phyloP scores from a whole-genome alignment of 768 basidiomycete genomes.

The Galerina sulciceps region DNA sequence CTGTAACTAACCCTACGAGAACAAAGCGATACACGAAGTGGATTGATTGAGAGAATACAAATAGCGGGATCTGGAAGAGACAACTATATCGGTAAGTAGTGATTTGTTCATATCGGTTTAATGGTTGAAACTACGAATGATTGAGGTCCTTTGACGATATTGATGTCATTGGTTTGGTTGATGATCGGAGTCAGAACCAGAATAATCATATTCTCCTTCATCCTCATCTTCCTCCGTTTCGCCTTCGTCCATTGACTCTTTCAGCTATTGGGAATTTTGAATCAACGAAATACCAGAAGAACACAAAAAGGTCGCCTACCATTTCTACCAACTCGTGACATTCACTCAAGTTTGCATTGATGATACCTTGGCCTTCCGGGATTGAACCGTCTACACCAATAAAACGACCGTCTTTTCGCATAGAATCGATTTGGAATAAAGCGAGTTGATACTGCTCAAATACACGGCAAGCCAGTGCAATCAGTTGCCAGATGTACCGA shows the following conservation, averaged over 20 bases:
- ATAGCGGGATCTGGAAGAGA: neutral
- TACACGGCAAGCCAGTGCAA: neutral
- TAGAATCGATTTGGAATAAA: constrained; percentile 91
- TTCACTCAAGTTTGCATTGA: constrained; percentile 95
- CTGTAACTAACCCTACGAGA: constrained; percentile 2
- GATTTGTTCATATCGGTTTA: neutral
- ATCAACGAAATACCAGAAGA: neutral
- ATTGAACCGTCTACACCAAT: constrained; percentile 85
- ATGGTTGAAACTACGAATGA: no score
- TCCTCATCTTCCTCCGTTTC: constrained; percentile 60
- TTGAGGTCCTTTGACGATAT: no score
- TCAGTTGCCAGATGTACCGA: neutral
- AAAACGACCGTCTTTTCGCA: constrained; percentile 94
- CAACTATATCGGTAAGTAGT: neutral
- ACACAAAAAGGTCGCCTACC: constrained; percentile 46
- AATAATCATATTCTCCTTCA: constrained; percentile 52
- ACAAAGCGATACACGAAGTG: neutral
- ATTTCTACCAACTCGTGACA: constrained; percentile 96
- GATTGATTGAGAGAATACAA: neutral
- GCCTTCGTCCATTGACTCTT: constrained; percentile 81
- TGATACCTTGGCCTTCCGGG: constrained; percentile 95
- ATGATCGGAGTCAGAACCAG: constrained; percentile 25
- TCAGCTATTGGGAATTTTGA: constrained; percentile 51
- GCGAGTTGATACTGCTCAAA: constrained; percentile 83
- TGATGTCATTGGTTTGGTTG: neutral